Base-by-base conservation (phyloP, 2,329 filamentous ascomycete genomes). In the Alternaria brassicae region DNA sequence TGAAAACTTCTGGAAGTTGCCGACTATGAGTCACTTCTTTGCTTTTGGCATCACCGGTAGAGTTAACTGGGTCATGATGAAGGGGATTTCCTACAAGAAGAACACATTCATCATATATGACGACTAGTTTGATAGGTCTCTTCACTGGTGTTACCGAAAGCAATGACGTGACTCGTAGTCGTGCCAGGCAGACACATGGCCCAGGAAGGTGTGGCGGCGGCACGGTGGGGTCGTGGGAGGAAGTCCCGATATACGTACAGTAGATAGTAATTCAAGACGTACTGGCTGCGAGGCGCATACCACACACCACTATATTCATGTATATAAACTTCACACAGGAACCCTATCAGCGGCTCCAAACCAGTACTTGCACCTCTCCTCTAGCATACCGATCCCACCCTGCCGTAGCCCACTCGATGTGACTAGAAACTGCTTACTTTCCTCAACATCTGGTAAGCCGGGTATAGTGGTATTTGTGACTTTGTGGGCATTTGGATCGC, bases 401-500 rank as follows among this genome's bases (percentile, higher is more conserved):
- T 78, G 77, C 36, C 71, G 72, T 62, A 88, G 82, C 2, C 83
- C 83, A 17, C 71, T 70, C n/a, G 65, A 68, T 13, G 76, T 71
- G 34, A 88, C 78, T 3, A 87, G 79, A 67, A 85, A 88, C 70
- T 88, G 81, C 56, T 80, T 69, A 0, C 77, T 79, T 0, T 74
- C 68, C 17, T 71, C 67, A 7, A 84, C 63, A 9, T 71, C 60
- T 2, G 86, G 85, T 7, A 87, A 81, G 1, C 77, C 82, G 15
- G 74, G 72, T 45, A 81, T 69, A 27, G 74, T 77, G 2, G 58
- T 58, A 53, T 80, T 77, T 0, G 85, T 87, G 34, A 88, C 61
- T 58, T 88, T 88, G 57, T 84, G 79, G 12, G 79, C 74, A 66
- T 88, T 88, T 0, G 86, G 85, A 70, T 88, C 81, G 0, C 85